These are phyloP conservation scores for Tetrahymena borealis DNA, from an alignment of 73 alveolate species.

Conservation along the genomic window DNA sequence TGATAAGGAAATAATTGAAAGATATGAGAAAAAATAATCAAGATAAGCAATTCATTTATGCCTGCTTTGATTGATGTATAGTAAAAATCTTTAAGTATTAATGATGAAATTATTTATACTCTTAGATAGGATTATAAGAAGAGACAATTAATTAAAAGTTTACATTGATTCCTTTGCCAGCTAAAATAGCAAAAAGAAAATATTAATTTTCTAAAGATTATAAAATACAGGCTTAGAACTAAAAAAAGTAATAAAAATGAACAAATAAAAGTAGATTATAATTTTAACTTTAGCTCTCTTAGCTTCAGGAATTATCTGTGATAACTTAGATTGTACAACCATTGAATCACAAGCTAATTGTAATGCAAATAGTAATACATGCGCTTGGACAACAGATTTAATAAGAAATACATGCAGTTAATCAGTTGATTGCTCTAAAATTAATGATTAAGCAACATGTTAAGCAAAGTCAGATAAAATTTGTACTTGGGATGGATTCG, in stretches of 20 bases:
- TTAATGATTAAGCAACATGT: not conserved
- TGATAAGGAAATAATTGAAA: not conserved
- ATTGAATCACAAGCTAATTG: not conserved
- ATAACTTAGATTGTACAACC: not conserved
- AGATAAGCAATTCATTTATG: not conserved
- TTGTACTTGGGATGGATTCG: not conserved
- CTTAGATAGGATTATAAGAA: too few species aligned
- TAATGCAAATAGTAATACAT: not conserved
- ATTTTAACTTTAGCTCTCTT: not conserved
- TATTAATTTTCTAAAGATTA: too few species aligned
- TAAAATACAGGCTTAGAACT: too few species aligned
- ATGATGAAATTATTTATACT: too few species aligned
- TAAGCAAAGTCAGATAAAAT: not conserved
- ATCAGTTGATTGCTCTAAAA: not conserved
- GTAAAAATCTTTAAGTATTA: too few species aligned
- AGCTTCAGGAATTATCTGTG: not conserved
- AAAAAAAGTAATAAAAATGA: too few species aligned
- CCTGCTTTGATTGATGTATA: too few species aligned
- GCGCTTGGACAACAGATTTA: not conserved
- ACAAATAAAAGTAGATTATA: not conserved
- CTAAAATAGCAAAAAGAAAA: too few species aligned
- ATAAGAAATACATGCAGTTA: not conserved
- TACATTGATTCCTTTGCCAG: too few species aligned
- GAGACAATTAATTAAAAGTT: too few species aligned
- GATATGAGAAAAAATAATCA: not conserved